These are phyloP conservation scores for Xylariales sp. DNA, from an alignment of 2,329 filamentous ascomycete genomes.

Conservation along the genomic window DNA sequence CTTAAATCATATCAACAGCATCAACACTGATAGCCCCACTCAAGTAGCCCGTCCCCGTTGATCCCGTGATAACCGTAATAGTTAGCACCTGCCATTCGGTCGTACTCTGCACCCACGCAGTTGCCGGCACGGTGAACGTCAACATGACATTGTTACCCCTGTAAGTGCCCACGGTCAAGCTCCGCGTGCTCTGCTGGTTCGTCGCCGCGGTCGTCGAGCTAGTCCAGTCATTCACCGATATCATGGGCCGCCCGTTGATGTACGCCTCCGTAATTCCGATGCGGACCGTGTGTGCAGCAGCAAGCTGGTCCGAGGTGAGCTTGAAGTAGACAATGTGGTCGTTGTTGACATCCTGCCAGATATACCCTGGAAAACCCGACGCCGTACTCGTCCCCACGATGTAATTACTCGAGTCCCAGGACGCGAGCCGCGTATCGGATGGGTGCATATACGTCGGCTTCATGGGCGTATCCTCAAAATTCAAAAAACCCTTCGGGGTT, in stretches of 20 bases:
- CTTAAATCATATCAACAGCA: slow-evolving; percentile 21
- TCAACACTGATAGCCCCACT: slow-evolving; percentile 27
- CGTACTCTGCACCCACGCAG: slow-evolving; percentile 23
- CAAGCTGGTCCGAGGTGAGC: slow-evolving; percentile 23
- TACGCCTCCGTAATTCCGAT: slow-evolving; percentile 28
- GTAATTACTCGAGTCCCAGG: slow-evolving; percentile 28
- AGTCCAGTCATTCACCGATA: slow-evolving; percentile 26
- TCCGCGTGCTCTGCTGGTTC: slow-evolving; percentile 24
- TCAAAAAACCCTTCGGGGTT: slow-evolving; percentile 29
- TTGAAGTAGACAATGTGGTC: slow-evolving; percentile 36
- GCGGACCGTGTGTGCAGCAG: slow-evolving; percentile 21
- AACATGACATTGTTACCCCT: slow-evolving; percentile 26
- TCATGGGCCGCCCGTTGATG: slow-evolving; percentile 26
- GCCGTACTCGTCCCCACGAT: slow-evolving; percentile 30
- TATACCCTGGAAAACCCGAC: slow-evolving; percentile 34
- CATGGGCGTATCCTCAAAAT: slow-evolving; percentile 32
- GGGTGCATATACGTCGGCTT: slow-evolving; percentile 39
- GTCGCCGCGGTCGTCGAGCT: slow-evolving; percentile 22
- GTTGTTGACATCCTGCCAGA: slow-evolving; percentile 38
- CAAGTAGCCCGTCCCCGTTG: slow-evolving; percentile 20
- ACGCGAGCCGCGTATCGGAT: slow-evolving; percentile 25
- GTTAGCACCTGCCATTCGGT: slow-evolving; percentile 25
- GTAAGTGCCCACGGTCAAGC: slow-evolving; percentile 29
- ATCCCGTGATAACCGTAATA: slow-evolving; percentile 25
- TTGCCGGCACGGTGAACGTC: slow-evolving; percentile 22